These are phyloP conservation scores for Fusarium tjaetaba DNA, from an alignment of 2,329 filamentous ascomycete genomes.

Conservation along the genomic window DNA sequence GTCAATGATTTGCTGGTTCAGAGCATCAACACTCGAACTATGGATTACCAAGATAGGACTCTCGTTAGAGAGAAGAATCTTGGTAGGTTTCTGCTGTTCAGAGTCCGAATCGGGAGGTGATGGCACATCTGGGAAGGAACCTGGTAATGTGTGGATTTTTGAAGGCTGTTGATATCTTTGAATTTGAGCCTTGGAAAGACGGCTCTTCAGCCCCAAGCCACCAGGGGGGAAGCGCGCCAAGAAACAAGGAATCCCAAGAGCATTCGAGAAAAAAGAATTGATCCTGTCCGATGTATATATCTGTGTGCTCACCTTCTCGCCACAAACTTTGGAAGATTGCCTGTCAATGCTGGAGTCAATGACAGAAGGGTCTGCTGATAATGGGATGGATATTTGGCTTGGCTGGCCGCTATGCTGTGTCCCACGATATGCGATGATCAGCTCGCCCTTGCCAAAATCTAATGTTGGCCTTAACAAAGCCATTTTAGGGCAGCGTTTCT, in stretches of 20 bases:
- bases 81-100: conserved; percentile 52
- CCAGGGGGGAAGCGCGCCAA: conserved; percentile 85
- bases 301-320: conserved; percentile 77
- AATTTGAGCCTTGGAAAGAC: conserved; percentile 78
- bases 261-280: conserved; percentile 79
- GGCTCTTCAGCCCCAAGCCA: conserved; percentile 65
- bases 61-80: conserved; percentile 89
- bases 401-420: conserved; percentile 35
- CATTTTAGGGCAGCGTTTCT: conserved; percentile 91
- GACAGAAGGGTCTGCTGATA: conserved; percentile 73
- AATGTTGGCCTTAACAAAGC: conserved; percentile 80
- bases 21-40: conserved; percentile 77
- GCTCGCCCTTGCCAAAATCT: conserved; percentile 72
- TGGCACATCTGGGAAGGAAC: conserved; percentile 63
- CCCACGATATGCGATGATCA: conserved; percentile 68
- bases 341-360: conserved; percentile 57
- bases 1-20: conserved; percentile 77
- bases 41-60: conserved; percentile 91
- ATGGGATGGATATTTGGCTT: conserved; percentile 63
- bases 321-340: conserved; percentile 78
- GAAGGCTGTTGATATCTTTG: conserved; percentile 62
- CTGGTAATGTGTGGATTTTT: conserved; percentile 54
- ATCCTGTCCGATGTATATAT: conserved; percentile 74
- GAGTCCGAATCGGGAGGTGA: conserved; percentile 68
- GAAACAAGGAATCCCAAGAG: conserved; percentile 81